These are phyloP conservation scores for Triticum turgidum DNA, from an alignment of 176 grass and related monocot genomes.

Conservation along the genomic window DNA sequence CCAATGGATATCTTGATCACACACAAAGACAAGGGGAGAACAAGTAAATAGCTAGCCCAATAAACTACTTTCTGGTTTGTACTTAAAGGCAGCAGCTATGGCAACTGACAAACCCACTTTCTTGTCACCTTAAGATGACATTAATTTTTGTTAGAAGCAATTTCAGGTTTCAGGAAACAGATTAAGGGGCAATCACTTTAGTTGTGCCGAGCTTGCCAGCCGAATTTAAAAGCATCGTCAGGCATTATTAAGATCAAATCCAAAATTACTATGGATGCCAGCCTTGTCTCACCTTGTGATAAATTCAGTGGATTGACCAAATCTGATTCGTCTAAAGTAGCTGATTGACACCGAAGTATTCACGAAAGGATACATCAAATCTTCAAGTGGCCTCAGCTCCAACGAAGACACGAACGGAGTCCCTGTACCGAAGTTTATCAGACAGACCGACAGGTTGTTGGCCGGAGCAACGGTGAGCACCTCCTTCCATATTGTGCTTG, in stretches of 20 bases:
- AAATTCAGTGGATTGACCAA: neutral
- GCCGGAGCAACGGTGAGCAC: neutral
- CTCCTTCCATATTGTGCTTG: fast-evolving
- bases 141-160: neutral
- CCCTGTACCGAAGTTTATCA: conserved; percentile 13
- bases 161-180: neutral
- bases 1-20: neutral
- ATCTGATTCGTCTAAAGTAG: neutral
- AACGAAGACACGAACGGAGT: conserved; percentile 15
- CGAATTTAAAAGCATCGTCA: neutral
- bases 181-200: neutral
- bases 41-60: neutral
- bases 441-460: neutral
- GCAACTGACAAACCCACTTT: neutral
- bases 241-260: neutral
- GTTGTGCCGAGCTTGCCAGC: neutral
- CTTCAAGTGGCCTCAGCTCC: neutral
- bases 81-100: neutral
- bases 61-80: neutral
- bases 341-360: neutral
- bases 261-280: neutral
- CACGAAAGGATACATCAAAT: neutral
- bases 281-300: neutral
- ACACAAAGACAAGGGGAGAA: neutral
- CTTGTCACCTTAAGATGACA: neutral